Evolutionary conservation across 2,329 filamentous ascomycete genomes (phyloP).

Genomic region (Aphanoascus verrucosus): DNA sequence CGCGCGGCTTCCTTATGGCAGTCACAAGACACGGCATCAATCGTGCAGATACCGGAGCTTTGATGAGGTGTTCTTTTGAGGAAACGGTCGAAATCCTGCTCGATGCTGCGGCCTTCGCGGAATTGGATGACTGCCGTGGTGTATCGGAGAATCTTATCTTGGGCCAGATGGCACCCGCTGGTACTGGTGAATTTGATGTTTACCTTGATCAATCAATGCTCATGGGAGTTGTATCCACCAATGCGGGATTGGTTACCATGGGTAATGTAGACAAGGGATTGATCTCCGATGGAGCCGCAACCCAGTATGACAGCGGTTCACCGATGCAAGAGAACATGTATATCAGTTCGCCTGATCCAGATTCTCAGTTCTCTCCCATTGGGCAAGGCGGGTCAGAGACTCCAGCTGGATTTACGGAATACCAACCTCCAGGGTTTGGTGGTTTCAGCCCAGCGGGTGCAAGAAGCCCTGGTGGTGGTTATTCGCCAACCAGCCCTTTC

Average conservation of each 20-base stretch:
- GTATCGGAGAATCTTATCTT: conserved; percentile 99
- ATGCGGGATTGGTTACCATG: conserved; percentile 73
- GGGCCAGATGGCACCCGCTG: conserved; percentile 91
- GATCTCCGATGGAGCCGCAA: conserved; percentile 68
- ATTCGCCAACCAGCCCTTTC: conserved; percentile 64
- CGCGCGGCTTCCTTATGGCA: conserved; percentile 83
- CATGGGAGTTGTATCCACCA: conserved; percentile 87
- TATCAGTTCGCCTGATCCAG: conserved; percentile 53
- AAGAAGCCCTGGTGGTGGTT: conserved; percentile 52
- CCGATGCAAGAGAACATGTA: conserved; percentile 51
- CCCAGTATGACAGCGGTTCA: conserved; percentile 73
- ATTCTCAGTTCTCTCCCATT: conserved; percentile 60
- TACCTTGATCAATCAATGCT: conserved; percentile 91
- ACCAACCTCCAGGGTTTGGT: conserved; percentile 59
- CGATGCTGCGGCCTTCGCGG: conserved; percentile 86
- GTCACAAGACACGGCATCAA: conserved; percentile 99
- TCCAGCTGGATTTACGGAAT: conserved; percentile 49
- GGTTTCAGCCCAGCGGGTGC: conserved; percentile 58
- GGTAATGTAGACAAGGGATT: conserved; percentile 69
- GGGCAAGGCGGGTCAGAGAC: conserved; percentile 55
- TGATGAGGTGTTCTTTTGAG: conserved; percentile 99
- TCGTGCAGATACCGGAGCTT: conserved; percentile 87
- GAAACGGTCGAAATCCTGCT: conserved; percentile 97
- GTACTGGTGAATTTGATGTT: conserved; percentile 91
- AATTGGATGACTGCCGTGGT: conserved; percentile 93